Evolutionary conservation across 768 basidiomycete species (phyloP).

Genomic region (Boletus fagicola): DNA sequence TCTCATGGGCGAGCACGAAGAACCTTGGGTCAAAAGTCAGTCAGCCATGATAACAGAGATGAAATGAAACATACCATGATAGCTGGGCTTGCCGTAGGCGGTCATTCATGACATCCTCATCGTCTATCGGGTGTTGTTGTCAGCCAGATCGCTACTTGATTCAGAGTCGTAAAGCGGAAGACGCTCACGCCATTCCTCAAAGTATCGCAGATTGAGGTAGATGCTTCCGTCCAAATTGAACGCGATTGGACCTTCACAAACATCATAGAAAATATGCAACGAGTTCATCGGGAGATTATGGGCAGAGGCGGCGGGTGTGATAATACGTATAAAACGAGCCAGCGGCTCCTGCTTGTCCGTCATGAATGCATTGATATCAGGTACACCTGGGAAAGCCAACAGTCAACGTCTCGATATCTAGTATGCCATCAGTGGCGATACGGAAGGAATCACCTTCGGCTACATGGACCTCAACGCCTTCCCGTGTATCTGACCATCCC

Average conservation of each 20-base stretch:
- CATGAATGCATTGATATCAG: neutral
- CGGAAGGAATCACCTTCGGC: neutral
- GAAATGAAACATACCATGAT: neutral
- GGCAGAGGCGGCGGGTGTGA: neutral
- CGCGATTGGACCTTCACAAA: neutral
- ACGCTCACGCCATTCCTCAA: neutral
- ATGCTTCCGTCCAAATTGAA: neutral
- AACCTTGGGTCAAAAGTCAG: slow-evolving; percentile 44
- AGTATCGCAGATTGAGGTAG: neutral
- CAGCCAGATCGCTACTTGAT: neutral
- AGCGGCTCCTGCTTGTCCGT: neutral
- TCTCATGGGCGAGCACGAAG: slow-evolving; percentile 85
- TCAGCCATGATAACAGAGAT: neutral
- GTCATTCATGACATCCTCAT: neutral
- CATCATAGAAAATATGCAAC: neutral
- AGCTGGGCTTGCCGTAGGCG: neutral
- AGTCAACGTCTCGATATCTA: neutral
- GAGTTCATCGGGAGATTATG: neutral
- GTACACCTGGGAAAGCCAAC: neutral
- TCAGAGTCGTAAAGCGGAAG: neutral
- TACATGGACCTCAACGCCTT: neutral
- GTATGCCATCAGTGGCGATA: neutral
- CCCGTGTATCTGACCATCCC: neutral
- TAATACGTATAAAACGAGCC: neutral
- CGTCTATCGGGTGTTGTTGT: neutral